Percentiles rank a stretch among this genome's conserved stretches.
These are phyloP conservation scores for Paecilomyces variotii DNA, from an alignment of 2,329 filamentous ascomycete species.

Conservation along the genomic window DNA sequence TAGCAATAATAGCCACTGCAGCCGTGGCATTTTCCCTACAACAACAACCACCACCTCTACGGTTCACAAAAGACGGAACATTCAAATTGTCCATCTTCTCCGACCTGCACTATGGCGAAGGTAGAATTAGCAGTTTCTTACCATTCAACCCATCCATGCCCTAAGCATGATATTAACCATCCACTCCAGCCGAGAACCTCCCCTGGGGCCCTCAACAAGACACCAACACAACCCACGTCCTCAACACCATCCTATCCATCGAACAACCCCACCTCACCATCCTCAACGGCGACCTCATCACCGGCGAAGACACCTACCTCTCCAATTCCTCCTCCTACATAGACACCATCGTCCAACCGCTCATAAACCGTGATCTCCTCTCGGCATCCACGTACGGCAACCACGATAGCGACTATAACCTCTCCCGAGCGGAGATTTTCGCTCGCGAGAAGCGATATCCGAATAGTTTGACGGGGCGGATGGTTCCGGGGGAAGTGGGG, in stretches of 20 bases:
- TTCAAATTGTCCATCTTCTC: conserved; percentile 54
- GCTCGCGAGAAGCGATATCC: conserved; percentile 29
- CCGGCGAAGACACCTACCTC: conserved; percentile 54
- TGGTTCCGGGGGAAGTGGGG: conserved; percentile 23
- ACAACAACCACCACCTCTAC: conserved; percentile 4
- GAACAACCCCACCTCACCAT: conserved; percentile 51
- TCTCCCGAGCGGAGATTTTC: conserved; percentile 42
- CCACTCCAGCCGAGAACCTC: conserved; percentile 4
- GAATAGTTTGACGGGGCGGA: conserved; percentile 36
- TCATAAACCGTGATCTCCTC: conserved; percentile 47
- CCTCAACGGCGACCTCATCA: conserved; percentile 64
- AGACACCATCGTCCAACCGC: conserved; percentile 51
- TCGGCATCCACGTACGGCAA: conserved; percentile 68
- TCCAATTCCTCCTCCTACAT: conserved; percentile 52
- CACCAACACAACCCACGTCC: conserved; percentile 5
- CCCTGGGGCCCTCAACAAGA: conserved; percentile 6
- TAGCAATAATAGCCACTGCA: too few species aligned
- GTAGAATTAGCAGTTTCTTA: too few species aligned
- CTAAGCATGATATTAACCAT: neutral
- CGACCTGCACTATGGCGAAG: conserved; percentile 65
- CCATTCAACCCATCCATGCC: too few species aligned
- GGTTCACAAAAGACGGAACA: conserved; percentile 17
- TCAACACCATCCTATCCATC: conserved; percentile 1
- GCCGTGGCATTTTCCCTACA: too few species aligned
- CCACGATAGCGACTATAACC: conserved; percentile 56